These are phyloP conservation scores for Saussurea involucrata DNA, from an alignment of 129 eudicot species.

Conservation along the genomic window DNA sequence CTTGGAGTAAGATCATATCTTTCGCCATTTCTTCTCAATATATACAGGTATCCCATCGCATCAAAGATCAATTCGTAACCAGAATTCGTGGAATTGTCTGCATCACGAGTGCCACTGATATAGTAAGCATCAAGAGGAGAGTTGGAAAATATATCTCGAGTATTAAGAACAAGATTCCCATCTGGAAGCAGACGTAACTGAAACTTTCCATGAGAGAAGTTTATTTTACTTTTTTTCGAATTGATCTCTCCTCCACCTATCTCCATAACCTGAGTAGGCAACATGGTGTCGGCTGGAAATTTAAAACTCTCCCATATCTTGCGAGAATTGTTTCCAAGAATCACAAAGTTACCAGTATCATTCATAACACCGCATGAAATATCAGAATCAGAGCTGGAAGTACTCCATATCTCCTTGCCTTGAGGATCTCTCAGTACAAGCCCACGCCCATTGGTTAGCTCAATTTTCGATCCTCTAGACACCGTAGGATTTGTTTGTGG, in stretches of 20 bases:
- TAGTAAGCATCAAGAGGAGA: not conserved
- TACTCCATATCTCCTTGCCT: conserved; percentile 21
- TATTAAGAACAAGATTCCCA: conserved; percentile 8
- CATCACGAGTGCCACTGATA: not conserved
- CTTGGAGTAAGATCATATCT: not conserved
- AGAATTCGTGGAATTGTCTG: not conserved
- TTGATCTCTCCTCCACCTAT: not conserved
- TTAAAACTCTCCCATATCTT: conserved; percentile 44
- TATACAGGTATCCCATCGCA: conserved; percentile 15
- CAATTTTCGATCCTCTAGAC: conserved; percentile 24
- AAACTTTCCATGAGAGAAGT: conserved; percentile 35
- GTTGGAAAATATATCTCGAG: not conserved
- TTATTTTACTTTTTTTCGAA: conserved; percentile 16
- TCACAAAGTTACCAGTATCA: conserved; percentile 44
- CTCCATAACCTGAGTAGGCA: conserved; percentile 40
- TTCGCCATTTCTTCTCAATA: conserved; percentile 20
- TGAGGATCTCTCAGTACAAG: conserved; percentile 23
- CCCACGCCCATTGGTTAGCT: conserved; percentile 19
- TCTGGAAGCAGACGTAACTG: conserved; percentile 11
- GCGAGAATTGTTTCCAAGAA: not conserved
- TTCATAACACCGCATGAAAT: not conserved
- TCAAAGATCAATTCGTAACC: conserved; percentile 13
- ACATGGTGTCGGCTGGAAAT: conserved; percentile 36
- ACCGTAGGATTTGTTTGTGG: conserved; percentile 4
- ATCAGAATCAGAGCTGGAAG: not conserved